Percentiles rank a stretch among this genome's conserved stretches.
Conservation (phyloP, 208 protist species). For the Trypanosoma cruzi region DNA sequence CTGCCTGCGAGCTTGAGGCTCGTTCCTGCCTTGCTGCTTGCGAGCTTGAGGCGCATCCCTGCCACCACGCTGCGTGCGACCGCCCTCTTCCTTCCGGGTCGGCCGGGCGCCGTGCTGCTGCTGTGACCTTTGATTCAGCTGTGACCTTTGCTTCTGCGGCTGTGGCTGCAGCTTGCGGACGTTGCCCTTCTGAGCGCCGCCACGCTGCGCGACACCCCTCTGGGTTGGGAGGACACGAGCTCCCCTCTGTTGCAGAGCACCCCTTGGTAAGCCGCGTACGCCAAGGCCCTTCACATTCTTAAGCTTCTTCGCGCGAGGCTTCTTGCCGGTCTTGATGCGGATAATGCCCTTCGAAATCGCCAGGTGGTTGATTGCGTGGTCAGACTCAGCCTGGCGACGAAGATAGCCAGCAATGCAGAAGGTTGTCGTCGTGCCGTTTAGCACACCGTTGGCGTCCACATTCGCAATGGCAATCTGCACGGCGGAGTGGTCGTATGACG, state of each 20-base stretch:
- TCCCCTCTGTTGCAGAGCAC: constrained; percentile 13
- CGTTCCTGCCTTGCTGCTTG: too few species aligned
- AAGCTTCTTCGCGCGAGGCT: constrained; percentile 57
- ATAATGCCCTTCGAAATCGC: constrained; percentile 80
- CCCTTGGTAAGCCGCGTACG: constrained; percentile 15
- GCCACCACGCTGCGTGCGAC: constrained; percentile 6
- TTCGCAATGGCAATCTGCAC: constrained; percentile 96
- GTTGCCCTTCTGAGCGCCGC: constrained; percentile 10
- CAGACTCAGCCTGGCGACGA: constrained; percentile 91
- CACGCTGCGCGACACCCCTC: constrained; percentile 32
- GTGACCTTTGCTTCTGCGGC: too few species aligned
- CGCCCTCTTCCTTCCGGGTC: constrained; percentile 16
- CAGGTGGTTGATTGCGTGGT: constrained; percentile 96
- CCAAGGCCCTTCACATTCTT: constrained; percentile 43
- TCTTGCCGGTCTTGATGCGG: constrained; percentile 87
- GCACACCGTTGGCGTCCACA: constrained; percentile 91
- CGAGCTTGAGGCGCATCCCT: too few species aligned
- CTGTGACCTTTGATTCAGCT: too few species aligned
- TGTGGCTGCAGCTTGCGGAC: constrained; percentile 14
- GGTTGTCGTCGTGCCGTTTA: constrained; percentile 92
- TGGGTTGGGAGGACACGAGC: constrained; percentile 7
- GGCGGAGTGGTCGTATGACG: constrained; percentile 94
- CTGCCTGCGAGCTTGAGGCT: too few species aligned
- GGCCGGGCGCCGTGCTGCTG: constrained; percentile 20
- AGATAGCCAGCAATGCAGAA: constrained; percentile 96